These are phyloP conservation scores for Fusarium robinianum DNA, from an alignment of 2,329 filamentous ascomycete species.

Conservation along the genomic window DNA sequence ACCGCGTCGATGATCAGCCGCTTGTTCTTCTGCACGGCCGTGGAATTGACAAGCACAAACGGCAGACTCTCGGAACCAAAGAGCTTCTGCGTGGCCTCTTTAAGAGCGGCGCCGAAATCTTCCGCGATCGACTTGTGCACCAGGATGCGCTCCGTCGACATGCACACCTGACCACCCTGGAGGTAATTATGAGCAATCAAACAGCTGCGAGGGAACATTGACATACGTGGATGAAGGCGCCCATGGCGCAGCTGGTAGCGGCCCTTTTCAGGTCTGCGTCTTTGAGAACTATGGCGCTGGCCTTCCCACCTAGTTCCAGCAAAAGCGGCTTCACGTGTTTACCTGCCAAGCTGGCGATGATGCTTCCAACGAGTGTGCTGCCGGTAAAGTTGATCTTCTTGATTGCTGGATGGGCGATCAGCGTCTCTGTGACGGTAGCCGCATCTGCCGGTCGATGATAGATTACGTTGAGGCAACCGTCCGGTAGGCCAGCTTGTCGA, in stretches of 20 bases:
- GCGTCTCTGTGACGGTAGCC: conserved; percentile 62
- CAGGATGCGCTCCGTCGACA: conserved; percentile 76
- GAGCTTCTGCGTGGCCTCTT: conserved; percentile 43
- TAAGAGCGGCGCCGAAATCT: conserved; percentile 49
- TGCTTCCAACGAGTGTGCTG: conserved; percentile 70
- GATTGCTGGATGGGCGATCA: conserved; percentile 68
- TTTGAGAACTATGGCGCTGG: conserved; percentile 73
- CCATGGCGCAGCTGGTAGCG: conserved; percentile 62
- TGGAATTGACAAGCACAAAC: conserved; percentile 63
- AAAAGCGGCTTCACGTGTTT: conserved; percentile 76
- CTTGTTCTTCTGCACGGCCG: conserved; percentile 67
- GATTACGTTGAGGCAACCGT: conserved; percentile 74
- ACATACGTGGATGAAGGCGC: conserved; percentile 16
- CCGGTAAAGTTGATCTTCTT: conserved; percentile 88
- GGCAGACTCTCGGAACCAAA: conserved; percentile 62
- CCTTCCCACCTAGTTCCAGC: conserved; percentile 82
- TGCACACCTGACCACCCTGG: conserved; percentile 75
- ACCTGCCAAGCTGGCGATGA: conserved; percentile 70
- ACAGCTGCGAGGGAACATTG: conserved; percentile 50
- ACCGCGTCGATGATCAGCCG: conserved; percentile 68
- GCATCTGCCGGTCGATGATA: conserved; percentile 68
- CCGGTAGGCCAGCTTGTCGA: conserved; percentile 74
- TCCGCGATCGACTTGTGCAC: conserved; percentile 52
- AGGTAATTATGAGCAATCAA: conserved; percentile 67
- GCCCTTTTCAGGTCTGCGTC: conserved; percentile 78